Evolutionary conservation across 2,329 filamentous ascomycete genomes (phyloP).

Genomic region (Aureobasidium sp.): DNA sequence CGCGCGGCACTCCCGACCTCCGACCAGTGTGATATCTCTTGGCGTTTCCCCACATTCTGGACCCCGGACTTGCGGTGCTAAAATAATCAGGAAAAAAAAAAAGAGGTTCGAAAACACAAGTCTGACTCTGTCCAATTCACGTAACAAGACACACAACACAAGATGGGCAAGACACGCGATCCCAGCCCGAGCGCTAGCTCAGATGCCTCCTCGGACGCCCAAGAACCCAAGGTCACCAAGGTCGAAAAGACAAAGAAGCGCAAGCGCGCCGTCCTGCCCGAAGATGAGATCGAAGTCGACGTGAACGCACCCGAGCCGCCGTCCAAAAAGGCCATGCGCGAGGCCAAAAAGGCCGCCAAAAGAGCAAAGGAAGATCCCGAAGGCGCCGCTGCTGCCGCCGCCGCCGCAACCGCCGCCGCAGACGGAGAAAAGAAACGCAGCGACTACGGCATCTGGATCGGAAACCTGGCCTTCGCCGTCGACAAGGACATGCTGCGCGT

Average conservation of each 20-base stretch:
- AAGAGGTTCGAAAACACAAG: not conserved
- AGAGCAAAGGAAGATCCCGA: conserved; percentile 16
- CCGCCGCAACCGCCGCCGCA: conserved; percentile 5
- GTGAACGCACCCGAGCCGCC: conserved; percentile 82
- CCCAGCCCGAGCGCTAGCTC: conserved; percentile 8
- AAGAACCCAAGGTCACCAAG: conserved; percentile 1
- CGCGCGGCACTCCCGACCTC: not conserved
- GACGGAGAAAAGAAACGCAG: conserved; percentile 48
- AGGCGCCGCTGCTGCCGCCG: not conserved
- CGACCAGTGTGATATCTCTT: not conserved
- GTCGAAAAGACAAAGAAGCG: conserved; percentile 47
- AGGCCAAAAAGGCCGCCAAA: conserved; percentile 60
- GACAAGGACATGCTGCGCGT: conserved; percentile 65
- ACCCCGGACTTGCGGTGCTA: not conserved
- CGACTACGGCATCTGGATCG: conserved; percentile 86
- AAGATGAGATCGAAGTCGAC: conserved; percentile 80
- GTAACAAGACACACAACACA: not conserved
- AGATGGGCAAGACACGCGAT: conserved; percentile 8
- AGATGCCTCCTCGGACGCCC: not conserved
- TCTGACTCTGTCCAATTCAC: not conserved
- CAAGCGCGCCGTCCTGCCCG: conserved; percentile 47
- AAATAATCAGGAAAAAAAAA: not conserved
- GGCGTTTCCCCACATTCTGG: not conserved
- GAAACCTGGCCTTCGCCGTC: conserved; percentile 79
- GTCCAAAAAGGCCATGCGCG: conserved; percentile 86